Base-by-base conservation (phyloP, 2,329 filamentous ascomycete genomes). In the Sphaerulina populicola region DNA sequence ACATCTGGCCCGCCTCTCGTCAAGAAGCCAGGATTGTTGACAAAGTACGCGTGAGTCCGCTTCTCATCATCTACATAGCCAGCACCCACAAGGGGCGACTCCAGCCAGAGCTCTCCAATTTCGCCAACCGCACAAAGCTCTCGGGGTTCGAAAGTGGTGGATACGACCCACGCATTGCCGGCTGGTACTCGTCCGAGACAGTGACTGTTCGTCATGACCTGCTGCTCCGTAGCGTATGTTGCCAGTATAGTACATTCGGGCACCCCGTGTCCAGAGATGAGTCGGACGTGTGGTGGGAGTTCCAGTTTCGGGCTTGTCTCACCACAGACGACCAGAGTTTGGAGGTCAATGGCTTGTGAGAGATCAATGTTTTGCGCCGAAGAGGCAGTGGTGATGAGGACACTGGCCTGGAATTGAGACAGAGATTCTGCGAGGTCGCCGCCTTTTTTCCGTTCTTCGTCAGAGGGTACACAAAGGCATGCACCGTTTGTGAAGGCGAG, bases 351-450 rank as follows among this genome's bases (percentile, higher is more conserved):
- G 6, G 42, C 47, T 23, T 44, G 52, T 10, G 56, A 14, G 3
- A 31, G 27, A 3, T 36, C 27, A 0, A 70, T 69, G 12, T 71
- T 66, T 1, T 77, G 48, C 0, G 70, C 68, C 10, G 69, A 67
- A 0, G 78, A 76, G 10, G 84, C 71, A 0, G 81, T 82, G 60
- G 80, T 71, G 56, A 76, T 72, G 0, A 74, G 74, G 69, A 74
- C 3, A 69, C 68, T 33, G 81, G 76, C 0, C 30, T 41, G 39
- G 10, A 44, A 44, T 0, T 35, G 15, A 15, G 39, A 27, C 29
- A 57, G 43, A 35, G 72, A 74, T 2, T 71, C 73, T 1, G 70
- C 66, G 4, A 82, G 66, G 46, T 81, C 74, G 43, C 74, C 71
- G n/a, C n/a, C n/a, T n/a, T n/a, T n/a, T 35, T 75, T 63, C 4